phyloP scores from a whole-genome alignment of 2,329 filamentous ascomycete species.

The Hypoxylon sp. region DNA sequence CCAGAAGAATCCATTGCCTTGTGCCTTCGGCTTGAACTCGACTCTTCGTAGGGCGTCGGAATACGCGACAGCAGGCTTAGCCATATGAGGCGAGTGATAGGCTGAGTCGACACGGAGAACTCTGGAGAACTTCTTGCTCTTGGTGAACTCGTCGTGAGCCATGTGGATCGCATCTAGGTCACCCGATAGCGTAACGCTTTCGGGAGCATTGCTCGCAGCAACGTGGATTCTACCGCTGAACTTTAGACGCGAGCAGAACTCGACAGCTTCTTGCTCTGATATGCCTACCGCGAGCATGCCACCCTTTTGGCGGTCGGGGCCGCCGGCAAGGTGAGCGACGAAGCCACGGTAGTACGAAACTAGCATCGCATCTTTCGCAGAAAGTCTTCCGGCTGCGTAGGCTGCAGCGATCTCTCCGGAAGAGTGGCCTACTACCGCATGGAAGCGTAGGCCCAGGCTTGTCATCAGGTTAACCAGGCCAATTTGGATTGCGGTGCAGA shows the following conservation, averaged over 20 bases:
- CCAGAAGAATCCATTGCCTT: constrained; percentile 46
- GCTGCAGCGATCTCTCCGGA: constrained; percentile 47
- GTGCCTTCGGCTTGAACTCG: constrained; percentile 37
- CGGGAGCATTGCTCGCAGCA: constrained; percentile 43
- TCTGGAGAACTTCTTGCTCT: constrained; percentile 45
- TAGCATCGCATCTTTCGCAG: constrained; percentile 42
- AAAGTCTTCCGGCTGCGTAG: constrained; percentile 43
- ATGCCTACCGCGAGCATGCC: constrained; percentile 43
- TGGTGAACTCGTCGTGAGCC: constrained; percentile 32
- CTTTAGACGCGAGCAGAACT: constrained; percentile 33
- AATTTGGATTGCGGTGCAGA: constrained; percentile 63
- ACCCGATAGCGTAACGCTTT: constrained; percentile 43
- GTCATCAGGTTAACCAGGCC: constrained; percentile 50
- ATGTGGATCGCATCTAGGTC: constrained; percentile 36
- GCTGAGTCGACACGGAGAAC: constrained; percentile 54
- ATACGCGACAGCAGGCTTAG: constrained; percentile 46
- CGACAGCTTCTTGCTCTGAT: constrained; percentile 39
- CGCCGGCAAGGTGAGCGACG: constrained; percentile 36
- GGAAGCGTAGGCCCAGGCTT: constrained; percentile 40
- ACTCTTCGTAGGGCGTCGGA: constrained; percentile 42
- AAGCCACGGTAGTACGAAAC: constrained; percentile 45
- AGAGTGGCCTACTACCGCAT: constrained; percentile 45
- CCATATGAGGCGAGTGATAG: constrained; percentile 61
- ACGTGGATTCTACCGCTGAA: constrained; percentile 39
- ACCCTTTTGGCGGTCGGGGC: constrained; percentile 37